Percentiles rank a stretch among this genome's conserved stretches.
Conservation (phyloP, 108 stramenopile genomes). For the Epithemia pelagica region DNA sequence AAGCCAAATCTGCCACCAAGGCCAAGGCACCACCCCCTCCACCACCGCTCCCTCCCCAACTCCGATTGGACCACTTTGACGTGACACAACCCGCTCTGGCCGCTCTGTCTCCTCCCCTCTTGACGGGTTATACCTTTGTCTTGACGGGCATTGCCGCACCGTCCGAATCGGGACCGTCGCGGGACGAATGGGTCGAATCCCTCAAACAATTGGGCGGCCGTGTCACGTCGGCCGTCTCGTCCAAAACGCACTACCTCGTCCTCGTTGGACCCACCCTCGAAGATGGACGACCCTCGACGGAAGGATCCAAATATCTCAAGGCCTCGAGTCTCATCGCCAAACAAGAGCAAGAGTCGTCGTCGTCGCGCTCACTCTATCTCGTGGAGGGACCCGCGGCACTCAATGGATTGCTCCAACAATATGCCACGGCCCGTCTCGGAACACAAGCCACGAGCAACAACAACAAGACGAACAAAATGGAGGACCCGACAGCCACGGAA, state of each 20-base stretch:
- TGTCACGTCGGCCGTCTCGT: constrained; percentile 64
- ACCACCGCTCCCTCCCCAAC: neutral
- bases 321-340: constrained; percentile 29
- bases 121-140: neutral
- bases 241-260: constrained; percentile 86
- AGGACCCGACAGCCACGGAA: constrained; percentile 4
- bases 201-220: constrained; percentile 78
- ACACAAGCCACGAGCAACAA: neutral
- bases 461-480: constrained; percentile 1
- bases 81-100: neutral
- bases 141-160: neutral
- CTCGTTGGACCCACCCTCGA: constrained; percentile 71
- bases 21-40: too few relatives aligned
- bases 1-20: too few relatives aligned
- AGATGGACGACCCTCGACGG: constrained; percentile 78
- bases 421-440: neutral
- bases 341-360: constrained; percentile 26
- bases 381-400: constrained; percentile 43
- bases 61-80: neutral
- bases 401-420: constrained; percentile 48
- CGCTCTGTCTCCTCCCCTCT: neutral
- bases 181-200: constrained; percentile 64
- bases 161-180: neutral
- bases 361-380: too few relatives aligned
- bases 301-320: constrained; percentile 76